A percentile compares a stretch with the other conserved stretches of the same genome.
These are phyloP conservation scores for Termitomyces sp. DNA, from an alignment of 768 basidiomycete genomes.

Conservation along the genomic window DNA sequence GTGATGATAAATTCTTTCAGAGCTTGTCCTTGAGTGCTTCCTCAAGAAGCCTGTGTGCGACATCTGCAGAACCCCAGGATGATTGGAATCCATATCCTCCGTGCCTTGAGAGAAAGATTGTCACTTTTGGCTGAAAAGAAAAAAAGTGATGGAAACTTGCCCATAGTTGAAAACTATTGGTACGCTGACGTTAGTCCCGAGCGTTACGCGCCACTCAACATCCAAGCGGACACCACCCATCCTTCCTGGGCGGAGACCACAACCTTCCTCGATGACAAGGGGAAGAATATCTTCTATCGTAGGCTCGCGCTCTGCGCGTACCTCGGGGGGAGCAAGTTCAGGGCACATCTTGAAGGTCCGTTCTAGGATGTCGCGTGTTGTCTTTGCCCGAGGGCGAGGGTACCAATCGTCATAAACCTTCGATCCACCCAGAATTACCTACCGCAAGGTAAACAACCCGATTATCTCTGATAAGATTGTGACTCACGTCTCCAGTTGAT, in stretches of 20 bases:
- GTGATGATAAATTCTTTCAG: background rate
- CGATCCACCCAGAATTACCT: slow-evolving; percentile 61
- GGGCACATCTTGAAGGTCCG: slow-evolving; percentile 46
- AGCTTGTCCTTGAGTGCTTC: slow-evolving; percentile 17
- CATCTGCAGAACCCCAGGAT: slow-evolving; percentile 59
- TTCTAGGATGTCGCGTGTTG: slow-evolving; percentile 51
- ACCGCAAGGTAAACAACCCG: background rate
- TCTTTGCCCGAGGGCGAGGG: slow-evolving; percentile 58
- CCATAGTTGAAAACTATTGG: slow-evolving; percentile 62
- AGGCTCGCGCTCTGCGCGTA: slow-evolving; percentile 38
- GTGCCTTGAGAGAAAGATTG: slow-evolving; percentile 35
- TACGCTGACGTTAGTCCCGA: slow-evolving; percentile 22
- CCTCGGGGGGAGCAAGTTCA: slow-evolving; percentile 50
- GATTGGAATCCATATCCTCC: slow-evolving; percentile 61
- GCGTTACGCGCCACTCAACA: slow-evolving; percentile 32
- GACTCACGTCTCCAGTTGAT: slow-evolving; percentile 44
- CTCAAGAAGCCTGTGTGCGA: slow-evolving; percentile 43
- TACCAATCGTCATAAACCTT: slow-evolving; percentile 62
- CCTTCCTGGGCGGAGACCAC: slow-evolving; percentile 61
- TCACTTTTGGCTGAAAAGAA: background rate
- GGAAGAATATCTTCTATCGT: slow-evolving; percentile 43
- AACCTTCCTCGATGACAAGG: slow-evolving; percentile 44
- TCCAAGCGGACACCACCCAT: slow-evolving; percentile 66
- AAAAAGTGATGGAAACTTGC: slow-evolving; percentile 26
- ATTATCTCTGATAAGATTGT: background rate